These are phyloP conservation scores for Pseudogymnoascus sp. DNA, from an alignment of 2,329 filamentous ascomycete genomes.

Conservation along the genomic window DNA sequence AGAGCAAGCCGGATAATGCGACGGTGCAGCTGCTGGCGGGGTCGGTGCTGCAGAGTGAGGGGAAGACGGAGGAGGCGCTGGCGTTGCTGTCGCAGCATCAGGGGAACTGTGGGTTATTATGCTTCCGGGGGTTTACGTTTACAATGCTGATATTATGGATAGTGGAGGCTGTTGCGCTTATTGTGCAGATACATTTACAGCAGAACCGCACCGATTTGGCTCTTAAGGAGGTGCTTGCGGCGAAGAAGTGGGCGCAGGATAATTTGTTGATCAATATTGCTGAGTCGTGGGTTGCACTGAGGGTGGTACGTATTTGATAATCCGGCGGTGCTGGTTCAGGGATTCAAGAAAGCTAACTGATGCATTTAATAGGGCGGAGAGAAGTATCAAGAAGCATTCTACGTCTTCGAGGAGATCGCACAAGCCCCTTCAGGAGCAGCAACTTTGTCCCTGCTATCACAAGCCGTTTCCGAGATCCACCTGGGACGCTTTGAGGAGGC, in stretches of 20 bases:
- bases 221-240: slow-evolving; percentile 76
- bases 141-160: slow-evolving; percentile 19
- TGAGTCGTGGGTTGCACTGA: slow-evolving; percentile 87
- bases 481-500: slow-evolving; percentile 83
- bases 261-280: slow-evolving; percentile 87
- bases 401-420: slow-evolving; percentile 94
- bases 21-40: slow-evolving; percentile 74
- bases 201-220: slow-evolving; percentile 90
- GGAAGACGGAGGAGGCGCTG: slow-evolving; percentile 78
- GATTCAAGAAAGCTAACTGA: slow-evolving; percentile 21
- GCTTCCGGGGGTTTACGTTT: background rate
- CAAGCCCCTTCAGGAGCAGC: slow-evolving; percentile 76
- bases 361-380: slow-evolving; percentile 62
- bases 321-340: background rate
- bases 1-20: slow-evolving; percentile 60
- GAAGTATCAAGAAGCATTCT: slow-evolving; percentile 93
- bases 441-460: slow-evolving; percentile 66
- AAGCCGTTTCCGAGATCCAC: slow-evolving; percentile 86
- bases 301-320: slow-evolving; percentile 52
- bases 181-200: slow-evolving; percentile 83
- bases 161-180: slow-evolving; percentile 73
- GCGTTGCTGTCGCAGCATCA: slow-evolving; percentile 73
- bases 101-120: slow-evolving; percentile 61
- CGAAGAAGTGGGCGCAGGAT: slow-evolving; percentile 91
- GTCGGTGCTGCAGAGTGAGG: slow-evolving; percentile 71